These are phyloP conservation scores for Phytophthora constricta DNA, from an alignment of 352 stramenopile genomes.

Conservation along the genomic window DNA sequence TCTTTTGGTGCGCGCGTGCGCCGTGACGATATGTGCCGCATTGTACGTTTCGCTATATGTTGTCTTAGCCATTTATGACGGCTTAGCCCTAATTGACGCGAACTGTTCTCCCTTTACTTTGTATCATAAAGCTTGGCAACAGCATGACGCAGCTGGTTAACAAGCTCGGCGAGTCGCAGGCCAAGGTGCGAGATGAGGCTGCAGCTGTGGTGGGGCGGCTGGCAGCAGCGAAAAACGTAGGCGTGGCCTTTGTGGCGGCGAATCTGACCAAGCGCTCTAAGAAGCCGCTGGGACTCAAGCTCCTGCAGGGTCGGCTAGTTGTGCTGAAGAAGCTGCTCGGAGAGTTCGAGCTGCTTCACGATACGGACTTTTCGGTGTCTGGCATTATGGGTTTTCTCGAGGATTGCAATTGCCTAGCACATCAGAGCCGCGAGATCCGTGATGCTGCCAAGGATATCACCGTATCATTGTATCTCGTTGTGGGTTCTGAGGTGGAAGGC, in stretches of 20 bases:
- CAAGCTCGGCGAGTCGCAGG: conserved; percentile 77
- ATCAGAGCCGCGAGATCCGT: conserved; percentile 89
- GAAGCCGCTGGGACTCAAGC: conserved; percentile 77
- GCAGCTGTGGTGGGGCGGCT: conserved; percentile 47
- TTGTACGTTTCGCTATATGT: conserved; percentile 47
- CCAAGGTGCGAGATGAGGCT: conserved; percentile 80
- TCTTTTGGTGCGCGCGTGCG: conserved; percentile 51
- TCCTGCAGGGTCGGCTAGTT: conserved; percentile 67
- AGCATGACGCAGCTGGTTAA: conserved; percentile 81
- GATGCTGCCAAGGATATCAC: conserved; percentile 89
- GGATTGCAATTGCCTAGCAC: conserved; percentile 84
- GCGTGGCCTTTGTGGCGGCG: conserved; percentile 62
- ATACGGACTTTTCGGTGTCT: conserved; percentile 59
- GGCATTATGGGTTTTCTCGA: conserved; percentile 84
- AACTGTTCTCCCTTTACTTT: conserved; percentile 5
- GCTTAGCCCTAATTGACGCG: not conserved
- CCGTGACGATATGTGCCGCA: conserved; percentile 68
- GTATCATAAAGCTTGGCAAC: conserved; percentile 83
- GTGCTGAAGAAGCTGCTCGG: conserved; percentile 67
- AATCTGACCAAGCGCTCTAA: conserved; percentile 78
- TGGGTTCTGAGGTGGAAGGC: conserved; percentile 65
- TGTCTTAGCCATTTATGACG: not conserved
- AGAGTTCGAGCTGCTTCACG: conserved; percentile 57
- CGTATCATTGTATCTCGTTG: conserved; percentile 73
- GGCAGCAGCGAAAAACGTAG: conserved; percentile 68